Conservation (phyloP, 2,329 filamentous ascomycete species). For the Phoma herbarum region DNA sequence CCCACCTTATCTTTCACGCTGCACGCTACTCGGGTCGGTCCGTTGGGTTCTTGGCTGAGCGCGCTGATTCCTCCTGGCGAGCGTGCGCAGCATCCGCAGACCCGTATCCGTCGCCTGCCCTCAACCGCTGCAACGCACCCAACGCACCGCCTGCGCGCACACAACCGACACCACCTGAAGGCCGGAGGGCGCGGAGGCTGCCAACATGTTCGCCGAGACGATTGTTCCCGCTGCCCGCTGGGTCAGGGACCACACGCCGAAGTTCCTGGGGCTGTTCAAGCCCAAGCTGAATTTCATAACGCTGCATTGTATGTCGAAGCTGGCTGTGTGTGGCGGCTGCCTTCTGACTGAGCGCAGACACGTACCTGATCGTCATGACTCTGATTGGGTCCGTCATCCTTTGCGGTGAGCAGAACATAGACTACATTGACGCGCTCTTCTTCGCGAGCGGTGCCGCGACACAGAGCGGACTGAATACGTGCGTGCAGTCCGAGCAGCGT, state of each 20-base stretch:
- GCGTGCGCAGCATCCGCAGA: neutral
- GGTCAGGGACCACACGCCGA: constrained; percentile 40
- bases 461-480: constrained; percentile 91
- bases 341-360: constrained; percentile 61
- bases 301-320: constrained; percentile 68
- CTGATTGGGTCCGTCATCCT: constrained; percentile 81
- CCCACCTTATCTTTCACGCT: constrained; percentile 10
- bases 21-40: constrained; percentile 25
- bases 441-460: constrained; percentile 87
- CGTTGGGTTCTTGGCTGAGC: constrained; percentile 16
- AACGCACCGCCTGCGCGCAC: constrained; percentile 5
- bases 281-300: constrained; percentile 84
- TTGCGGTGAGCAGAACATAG: constrained; percentile 69
- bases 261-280: constrained; percentile 41
- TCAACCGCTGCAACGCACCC: neutral
- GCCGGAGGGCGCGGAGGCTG: constrained; percentile 11
- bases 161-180: neutral
- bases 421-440: constrained; percentile 89
- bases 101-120: constrained; percentile 5
- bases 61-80: constrained; percentile 7
- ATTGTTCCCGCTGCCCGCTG: constrained; percentile 43
- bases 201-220: constrained; percentile 42
- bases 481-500: constrained; percentile 20
- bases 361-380: constrained; percentile 78
- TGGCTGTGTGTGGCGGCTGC: neutral